A percentile compares a stretch with the other conserved stretches of the same genome.
phyloP scores from a whole-genome alignment of 306 rosid genomes.

The Cicer pinnatifidum region DNA sequence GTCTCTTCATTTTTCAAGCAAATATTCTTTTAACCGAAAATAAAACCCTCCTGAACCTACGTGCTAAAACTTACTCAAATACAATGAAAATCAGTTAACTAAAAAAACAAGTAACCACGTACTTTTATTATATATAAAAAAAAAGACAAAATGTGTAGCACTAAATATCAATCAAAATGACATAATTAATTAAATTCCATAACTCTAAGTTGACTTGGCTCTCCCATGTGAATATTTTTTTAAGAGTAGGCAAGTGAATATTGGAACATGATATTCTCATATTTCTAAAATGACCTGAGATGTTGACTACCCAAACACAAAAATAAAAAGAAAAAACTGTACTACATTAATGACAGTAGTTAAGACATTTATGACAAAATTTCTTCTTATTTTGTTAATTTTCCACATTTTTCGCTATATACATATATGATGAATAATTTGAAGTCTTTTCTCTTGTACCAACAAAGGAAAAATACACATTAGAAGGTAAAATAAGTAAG shows the following conservation, averaged over 20 bases:
- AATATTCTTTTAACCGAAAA: neutral
- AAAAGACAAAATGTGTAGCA: neutral
- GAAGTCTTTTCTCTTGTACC: neutral
- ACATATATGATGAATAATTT: neutral
- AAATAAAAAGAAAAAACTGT: neutral
- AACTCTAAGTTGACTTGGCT: neutral
- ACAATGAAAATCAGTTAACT: neutral
- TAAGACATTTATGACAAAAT: slow-evolving; percentile 4
- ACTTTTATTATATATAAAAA: neutral
- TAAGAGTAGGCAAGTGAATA: neutral
- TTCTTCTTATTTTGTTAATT: neutral
- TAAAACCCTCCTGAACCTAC: slow-evolving; percentile 19
- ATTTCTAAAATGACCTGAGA: neutral
- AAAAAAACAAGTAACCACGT: neutral
- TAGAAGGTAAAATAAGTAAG: neutral
- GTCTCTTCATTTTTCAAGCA: neutral
- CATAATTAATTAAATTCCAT: slow-evolving; percentile 22
- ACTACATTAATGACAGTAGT: neutral
- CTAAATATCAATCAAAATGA: slow-evolving; percentile 1
- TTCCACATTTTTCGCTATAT: neutral
- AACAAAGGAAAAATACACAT: neutral
- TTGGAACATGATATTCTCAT: neutral
- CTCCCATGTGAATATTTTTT: too few relatives aligned
- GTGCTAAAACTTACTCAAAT: slow-evolving; percentile 2
- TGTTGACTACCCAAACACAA: neutral